Percentiles rank a stretch among this genome's conserved stretches.
These are phyloP conservation scores for Aspergillus incahuasiensis DNA, from an alignment of 495 filamentous ascomycete species.

Conservation along the genomic window DNA sequence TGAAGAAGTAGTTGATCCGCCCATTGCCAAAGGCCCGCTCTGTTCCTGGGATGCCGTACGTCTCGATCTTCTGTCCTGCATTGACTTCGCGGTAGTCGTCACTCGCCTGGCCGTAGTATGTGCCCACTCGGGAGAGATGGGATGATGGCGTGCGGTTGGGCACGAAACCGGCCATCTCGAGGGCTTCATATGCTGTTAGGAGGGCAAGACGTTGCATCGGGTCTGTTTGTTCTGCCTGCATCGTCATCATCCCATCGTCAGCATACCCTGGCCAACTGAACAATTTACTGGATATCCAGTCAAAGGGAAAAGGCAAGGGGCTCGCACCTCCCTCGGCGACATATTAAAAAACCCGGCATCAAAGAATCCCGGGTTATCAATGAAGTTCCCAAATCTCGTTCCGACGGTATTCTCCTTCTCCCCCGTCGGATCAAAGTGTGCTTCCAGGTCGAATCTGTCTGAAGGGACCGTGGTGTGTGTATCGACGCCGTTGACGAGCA, in stretches of 20 bases:
- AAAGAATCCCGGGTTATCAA: constrained; percentile 29
- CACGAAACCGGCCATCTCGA: constrained; percentile 30
- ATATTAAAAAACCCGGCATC: constrained; percentile 36
- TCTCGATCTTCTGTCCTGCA: constrained; percentile 21
- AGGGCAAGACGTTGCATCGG: constrained; percentile 30
- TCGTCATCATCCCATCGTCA: neutral
- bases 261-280: too few species aligned
- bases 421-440: constrained; percentile 38
- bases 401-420: constrained; percentile 27
- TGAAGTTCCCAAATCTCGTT: constrained; percentile 34
- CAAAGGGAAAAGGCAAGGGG: too few species aligned
- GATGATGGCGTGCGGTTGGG: constrained; percentile 23
- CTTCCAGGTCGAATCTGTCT: constrained; percentile 40
- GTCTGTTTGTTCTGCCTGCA: constrained; percentile 18
- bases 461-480: constrained; percentile 30
- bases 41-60: constrained; percentile 25
- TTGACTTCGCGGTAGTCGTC: constrained; percentile 32
- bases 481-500: constrained; percentile 36
- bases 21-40: constrained; percentile 25
- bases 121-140: constrained; percentile 22
- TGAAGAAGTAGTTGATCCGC: constrained; percentile 62
- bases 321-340: constrained; percentile 12
- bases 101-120: constrained; percentile 29
- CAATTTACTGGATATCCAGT: too few species aligned
- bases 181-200: constrained; percentile 34